Percentiles rank a stretch among this genome's conserved stretches.
Evolutionary conservation across 2,329 filamentous ascomycete species (phyloP).

Genomic region (Alternaria infectoria): DNA sequence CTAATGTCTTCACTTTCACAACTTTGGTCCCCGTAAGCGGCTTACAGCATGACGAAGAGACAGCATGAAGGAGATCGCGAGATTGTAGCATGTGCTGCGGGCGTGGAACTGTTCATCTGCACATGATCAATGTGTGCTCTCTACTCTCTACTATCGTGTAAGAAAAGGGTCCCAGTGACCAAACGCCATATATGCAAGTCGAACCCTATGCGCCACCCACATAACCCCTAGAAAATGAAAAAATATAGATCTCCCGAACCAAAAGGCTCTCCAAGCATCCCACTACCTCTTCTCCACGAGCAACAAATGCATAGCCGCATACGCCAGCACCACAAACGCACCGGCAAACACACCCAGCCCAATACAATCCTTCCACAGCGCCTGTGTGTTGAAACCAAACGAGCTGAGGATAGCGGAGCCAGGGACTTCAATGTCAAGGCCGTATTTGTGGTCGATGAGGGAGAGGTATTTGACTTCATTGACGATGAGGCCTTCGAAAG

Average conservation of each 20-base stretch:
- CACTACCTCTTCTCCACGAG: conserved; percentile 82
- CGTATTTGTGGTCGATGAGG: conserved; percentile 92
- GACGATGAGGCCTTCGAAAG: conserved; percentile 93
- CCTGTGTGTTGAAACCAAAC: conserved; percentile 90
- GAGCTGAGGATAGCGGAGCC: conserved; percentile 92
- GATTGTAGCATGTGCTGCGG: neutral
- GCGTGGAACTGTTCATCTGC: neutral
- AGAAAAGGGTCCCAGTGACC: neutral
- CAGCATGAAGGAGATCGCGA: neutral
- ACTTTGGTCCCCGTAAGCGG: too few relatives aligned
- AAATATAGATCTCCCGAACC: neutral
- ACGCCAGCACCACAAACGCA: conserved; percentile 85
- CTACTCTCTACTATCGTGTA: neutral
- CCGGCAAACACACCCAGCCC: conserved; percentile 83
- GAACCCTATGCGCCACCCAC: neutral
- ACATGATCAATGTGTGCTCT: neutral
- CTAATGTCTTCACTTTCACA: too few relatives aligned
- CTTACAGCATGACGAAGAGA: neutral
- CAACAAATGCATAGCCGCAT: conserved; percentile 89
- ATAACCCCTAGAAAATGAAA: neutral
- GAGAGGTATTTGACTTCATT: conserved; percentile 94
- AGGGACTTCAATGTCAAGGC: conserved; percentile 93
- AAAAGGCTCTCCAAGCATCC: neutral
- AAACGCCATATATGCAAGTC: neutral
- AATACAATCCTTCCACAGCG: conserved; percentile 82